Percentiles rank a stretch among this genome's conserved stretches.
phyloP scores from a whole-genome alignment of 2,329 filamentous ascomycete species.

The Pseudogymnoascus sp. region DNA sequence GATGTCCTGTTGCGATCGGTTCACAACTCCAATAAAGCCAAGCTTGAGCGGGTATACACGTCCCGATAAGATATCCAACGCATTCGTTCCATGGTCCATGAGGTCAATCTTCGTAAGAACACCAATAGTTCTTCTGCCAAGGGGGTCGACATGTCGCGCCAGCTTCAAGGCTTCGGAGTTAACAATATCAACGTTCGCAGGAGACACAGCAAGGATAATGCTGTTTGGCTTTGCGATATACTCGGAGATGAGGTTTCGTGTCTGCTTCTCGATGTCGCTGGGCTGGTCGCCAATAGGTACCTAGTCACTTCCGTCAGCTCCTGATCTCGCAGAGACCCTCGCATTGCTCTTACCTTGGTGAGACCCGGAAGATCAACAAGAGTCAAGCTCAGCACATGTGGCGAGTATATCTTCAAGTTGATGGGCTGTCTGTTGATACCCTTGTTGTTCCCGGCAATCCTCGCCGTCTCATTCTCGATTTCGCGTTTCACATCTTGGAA shows the following conservation, averaged over 20 bases:
- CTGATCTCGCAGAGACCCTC: not conserved
- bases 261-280: constrained; percentile 97
- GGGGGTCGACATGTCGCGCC: constrained; percentile 89
- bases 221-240: constrained; percentile 99
- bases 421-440: constrained; percentile 97
- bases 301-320: constrained; percentile 31
- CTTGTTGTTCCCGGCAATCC: constrained; percentile 94
- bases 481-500: constrained; percentile 91
- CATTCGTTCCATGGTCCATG: constrained; percentile 98
- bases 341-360: constrained; percentile 61
- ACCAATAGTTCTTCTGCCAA: constrained; percentile 90
- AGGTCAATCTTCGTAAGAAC: constrained; percentile 95
- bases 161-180: constrained; percentile 97
- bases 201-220: constrained; percentile 92
- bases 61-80: constrained; percentile 92
- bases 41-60: constrained; percentile 94
- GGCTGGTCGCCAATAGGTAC: constrained; percentile 97
- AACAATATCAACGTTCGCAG: constrained; percentile 95
- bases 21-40: constrained; percentile 96
- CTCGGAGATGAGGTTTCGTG: constrained; percentile 88
- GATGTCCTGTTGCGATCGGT: constrained; percentile 96
- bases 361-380: constrained; percentile 91
- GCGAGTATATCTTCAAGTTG: constrained; percentile 97
- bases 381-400: constrained; percentile 91
- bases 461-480: constrained; percentile 92